Conservation (phyloP, 2,329 filamentous ascomycete species). For the Cercospora sp. region DNA sequence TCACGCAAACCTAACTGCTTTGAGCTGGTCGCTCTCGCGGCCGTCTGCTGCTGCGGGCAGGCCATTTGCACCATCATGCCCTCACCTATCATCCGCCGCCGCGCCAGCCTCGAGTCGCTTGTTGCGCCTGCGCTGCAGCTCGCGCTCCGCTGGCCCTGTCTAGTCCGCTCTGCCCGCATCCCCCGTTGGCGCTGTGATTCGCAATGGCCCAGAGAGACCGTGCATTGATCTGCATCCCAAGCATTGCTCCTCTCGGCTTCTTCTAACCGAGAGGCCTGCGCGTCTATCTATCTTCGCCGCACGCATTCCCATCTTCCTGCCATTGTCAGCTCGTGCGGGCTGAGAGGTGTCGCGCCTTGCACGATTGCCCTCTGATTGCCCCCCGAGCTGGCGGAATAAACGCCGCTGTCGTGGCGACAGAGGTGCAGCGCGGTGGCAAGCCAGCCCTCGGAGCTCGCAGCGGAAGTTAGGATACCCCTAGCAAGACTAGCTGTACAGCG, state of each 20-base stretch:
- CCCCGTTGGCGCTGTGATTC: constrained; percentile 7
- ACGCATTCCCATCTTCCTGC: background rate
- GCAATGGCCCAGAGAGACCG: constrained; percentile 9
- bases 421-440: background rate
- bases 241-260: constrained; percentile 13
- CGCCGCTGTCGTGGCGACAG: background rate
- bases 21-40: background rate
- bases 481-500: background rate
- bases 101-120: background rate
- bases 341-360: background rate
- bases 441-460: background rate
- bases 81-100: background rate
- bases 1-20: constrained; percentile 6
- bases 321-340: background rate
- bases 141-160: constrained; percentile 1
- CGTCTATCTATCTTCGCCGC: background rate
- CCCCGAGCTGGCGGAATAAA: background rate
- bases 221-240: constrained; percentile 12
- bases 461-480: background rate
- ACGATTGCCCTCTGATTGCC: background rate
- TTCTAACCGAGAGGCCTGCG: constrained; percentile 3
- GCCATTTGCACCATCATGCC: background rate
- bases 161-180: constrained; percentile 8
- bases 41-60: background rate
- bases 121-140: background rate